Evolutionary conservation across 768 basidiomycete species (phyloP), one percentile per base, ranked within the genome.

Genomic region (Neoboletus magnificus): DNA sequence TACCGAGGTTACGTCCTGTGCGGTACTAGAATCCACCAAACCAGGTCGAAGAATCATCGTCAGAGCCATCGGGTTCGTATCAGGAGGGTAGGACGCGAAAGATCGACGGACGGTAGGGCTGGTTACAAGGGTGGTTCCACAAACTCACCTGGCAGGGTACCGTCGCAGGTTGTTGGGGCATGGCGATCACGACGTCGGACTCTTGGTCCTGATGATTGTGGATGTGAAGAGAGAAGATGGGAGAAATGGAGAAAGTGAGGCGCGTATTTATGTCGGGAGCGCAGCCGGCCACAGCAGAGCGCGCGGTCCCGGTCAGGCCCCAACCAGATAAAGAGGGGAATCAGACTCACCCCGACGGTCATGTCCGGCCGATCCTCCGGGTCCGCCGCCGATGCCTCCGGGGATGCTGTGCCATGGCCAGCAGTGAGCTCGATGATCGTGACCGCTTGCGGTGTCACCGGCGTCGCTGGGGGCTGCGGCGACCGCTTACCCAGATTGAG

Each of bases 1-100:
- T 93, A 25, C 91, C 91, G 39, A 89, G 84, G 6, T 88, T 91
- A 71, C 86, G 89, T 60, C 92, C 92, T 10, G 92, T 93, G 60
- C 89, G 87, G 65, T 93, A 92, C 90, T 91, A 63, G 29, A 40
- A 52, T 47, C 20, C 27, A 29, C 42, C 33, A 56, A 52, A 39
- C 30, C 27, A 40, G 32, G 18, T n/a, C 44, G 42, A 49, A 4
- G n/a, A 40, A 54, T 42, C 25, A 48, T 27, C 10, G 52, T 63
- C 39, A 59, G 58, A 15, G 37, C 50, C 39, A 54, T 57, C 41
- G 50, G 11, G 23, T 33, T 27, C 8, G 43, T 25, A 45, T 48
- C 54, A 16, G 12, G 35, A 48, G 55, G 20, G 33, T 5, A 50
- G 9, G 52, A 43, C 48, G 50, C 45, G 48, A 62, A 27, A 27